Base-by-base conservation (phyloP, 2,329 filamentous ascomycete genomes). In the Clonostachys sp. region DNA sequence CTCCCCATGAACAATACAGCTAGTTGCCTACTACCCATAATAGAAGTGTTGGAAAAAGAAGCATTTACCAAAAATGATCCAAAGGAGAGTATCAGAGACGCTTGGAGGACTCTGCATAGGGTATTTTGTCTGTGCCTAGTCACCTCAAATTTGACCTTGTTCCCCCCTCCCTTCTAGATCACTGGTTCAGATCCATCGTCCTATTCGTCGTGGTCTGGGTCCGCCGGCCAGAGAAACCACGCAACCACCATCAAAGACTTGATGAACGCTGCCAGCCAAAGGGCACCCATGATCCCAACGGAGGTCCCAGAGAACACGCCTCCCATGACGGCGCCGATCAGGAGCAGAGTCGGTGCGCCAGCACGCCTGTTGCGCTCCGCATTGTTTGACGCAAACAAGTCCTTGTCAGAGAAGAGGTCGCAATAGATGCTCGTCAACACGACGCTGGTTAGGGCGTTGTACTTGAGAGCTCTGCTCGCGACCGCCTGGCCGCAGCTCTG, bases 391-490 rank as follows among this genome's bases (percentile, higher is more conserved):
- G 63, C 61, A 35, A 80, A 74, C 5, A 81, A 56, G 20, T 73
- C 63, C 34, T 68, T 65, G 48, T 90, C 86, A 2, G 83, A 86
- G 55, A 89, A 89, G 17, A 92, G 60, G 61, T 92, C 89, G 60
- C 87, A 91, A 68, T 91, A 92, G 51, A 89, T 83, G 60, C 86
- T 90, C 2, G 89, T 92, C 50, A 94, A 66, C 4, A 91, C 89
- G 14, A 91, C 87, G 51, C 85, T 90, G 0, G 87, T 91, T 17
- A 92, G 68, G 3, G 83, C 81, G 49, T 82, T 83, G 59, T 84
- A 86, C 56, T 83, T 78, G 50, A 92, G 65, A 0, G 86, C 82
- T 5, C 87, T 71, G 56, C 84, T 89, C 0, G 81, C 80, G n/a
- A 91, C 83, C 2, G 87, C 87, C 61, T 92, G 88, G 0, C 87